phyloP scores from a whole-genome alignment of 1,284 basidiomycete genomes.

The Chondrostereum purpureum region DNA sequence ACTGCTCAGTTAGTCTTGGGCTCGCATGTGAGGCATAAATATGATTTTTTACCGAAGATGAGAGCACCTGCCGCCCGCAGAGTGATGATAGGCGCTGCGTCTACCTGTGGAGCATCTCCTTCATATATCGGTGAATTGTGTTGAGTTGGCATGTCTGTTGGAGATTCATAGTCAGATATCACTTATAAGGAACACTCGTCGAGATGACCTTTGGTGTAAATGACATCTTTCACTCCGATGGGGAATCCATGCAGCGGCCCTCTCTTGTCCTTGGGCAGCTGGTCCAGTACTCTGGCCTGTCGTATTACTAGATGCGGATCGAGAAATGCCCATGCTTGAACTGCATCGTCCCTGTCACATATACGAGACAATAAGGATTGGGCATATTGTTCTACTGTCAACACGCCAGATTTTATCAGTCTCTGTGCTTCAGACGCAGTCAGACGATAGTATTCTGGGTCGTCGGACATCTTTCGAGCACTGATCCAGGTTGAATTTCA shows the following conservation, averaged over 20 bases:
- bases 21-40: not conserved
- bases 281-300: conserved; percentile 13
- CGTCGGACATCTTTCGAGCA: no score
- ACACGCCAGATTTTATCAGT: conserved; percentile 1
- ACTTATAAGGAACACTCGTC: no score
- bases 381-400: conserved; percentile 13
- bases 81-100: conserved; percentile 12
- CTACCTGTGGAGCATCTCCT: conserved; percentile 10
- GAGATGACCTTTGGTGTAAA: conserved; percentile 14
- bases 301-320: conserved; percentile 11
- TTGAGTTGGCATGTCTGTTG: conserved; percentile 15
- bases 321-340: conserved; percentile 16
- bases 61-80: conserved; percentile 15
- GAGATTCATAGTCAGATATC: no score
- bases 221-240: conserved; percentile 15
- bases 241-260: conserved; percentile 14
- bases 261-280: conserved; percentile 8
- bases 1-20: not conserved
- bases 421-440: conserved; percentile 3
- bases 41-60: conserved; percentile 13
- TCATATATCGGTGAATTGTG: conserved; percentile 15
- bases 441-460: conserved; percentile 2
- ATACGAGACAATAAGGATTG: conserved; percentile 11
- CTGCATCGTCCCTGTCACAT: conserved; percentile 11
- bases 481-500: no score